Evolutionary conservation across 805 yeast species (phyloP).

Genomic region (Yamadazyma ubonensis): DNA sequence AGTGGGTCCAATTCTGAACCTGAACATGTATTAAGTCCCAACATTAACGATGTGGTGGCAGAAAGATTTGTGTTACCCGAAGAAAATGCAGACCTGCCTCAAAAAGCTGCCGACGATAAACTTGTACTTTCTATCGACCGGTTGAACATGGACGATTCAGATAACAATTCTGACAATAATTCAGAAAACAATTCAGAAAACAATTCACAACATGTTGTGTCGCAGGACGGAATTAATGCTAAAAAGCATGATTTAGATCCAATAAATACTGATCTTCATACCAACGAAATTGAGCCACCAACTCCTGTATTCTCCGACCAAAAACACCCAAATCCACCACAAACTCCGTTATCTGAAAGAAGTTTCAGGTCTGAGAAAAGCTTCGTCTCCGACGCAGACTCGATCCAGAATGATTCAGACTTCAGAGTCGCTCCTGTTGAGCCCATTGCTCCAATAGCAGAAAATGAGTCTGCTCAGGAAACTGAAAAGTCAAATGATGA

Average conservation of each 20-base stretch:
- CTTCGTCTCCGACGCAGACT: constrained; percentile 43
- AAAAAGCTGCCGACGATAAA: constrained; percentile 10
- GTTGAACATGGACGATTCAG: constrained; percentile 17
- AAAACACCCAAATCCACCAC: constrained; percentile 14
- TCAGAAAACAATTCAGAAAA: constrained; percentile 10
- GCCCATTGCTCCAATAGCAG: constrained; percentile 16
- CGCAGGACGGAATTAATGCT: too few species aligned
- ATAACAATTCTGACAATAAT: too few species aligned
- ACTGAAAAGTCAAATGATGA: too few species aligned
- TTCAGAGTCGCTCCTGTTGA: constrained; percentile 21
- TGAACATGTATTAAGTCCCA: constrained; percentile 10
- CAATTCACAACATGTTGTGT: not conserved
- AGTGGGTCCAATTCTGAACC: constrained; percentile 14
- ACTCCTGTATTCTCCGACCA: constrained; percentile 24
- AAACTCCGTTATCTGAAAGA: constrained; percentile 35
- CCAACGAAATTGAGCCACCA: constrained; percentile 23
- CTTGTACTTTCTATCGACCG: constrained; percentile 39
- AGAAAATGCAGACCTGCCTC: constrained; percentile 3
- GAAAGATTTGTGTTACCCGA: constrained; percentile 18
- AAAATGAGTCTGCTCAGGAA: not conserved
- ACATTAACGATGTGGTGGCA: constrained; percentile 12
- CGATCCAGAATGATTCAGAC: constrained; percentile 35
- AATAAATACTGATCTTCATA: not conserved
- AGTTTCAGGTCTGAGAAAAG: too few species aligned
- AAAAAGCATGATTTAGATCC: too few species aligned